phyloP scores from a whole-genome alignment of 225 moss, liverwort and hornwort species.

The Pseudisothecium myosuroides region DNA sequence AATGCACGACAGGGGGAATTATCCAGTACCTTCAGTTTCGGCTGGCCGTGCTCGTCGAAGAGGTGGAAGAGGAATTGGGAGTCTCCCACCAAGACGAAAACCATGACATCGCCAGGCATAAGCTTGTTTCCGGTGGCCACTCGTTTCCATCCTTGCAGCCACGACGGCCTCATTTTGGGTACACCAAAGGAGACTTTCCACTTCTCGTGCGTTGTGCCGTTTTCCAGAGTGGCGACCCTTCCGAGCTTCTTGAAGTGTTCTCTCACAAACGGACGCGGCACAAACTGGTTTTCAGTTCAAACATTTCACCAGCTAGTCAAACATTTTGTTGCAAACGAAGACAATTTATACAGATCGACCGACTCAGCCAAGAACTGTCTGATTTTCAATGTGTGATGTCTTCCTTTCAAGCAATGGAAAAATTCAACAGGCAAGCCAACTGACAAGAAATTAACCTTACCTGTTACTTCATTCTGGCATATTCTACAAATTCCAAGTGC shows the following conservation, averaged over 20 bases:
- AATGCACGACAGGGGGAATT: neutral
- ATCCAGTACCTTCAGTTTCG: neutral
- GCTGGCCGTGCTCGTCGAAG: conserved; percentile 12
- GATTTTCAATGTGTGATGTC: neutral
- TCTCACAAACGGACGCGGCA: conserved; percentile 22
- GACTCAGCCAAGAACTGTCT: neutral
- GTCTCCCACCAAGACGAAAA: conserved; percentile 7
- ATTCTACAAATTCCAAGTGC: neutral
- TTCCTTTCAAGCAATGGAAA: neutral
- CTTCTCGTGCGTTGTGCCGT: neutral
- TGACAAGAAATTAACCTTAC: neutral
- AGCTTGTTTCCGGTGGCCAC: neutral
- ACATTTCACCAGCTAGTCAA: neutral
- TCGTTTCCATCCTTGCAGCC: conserved; percentile 18
- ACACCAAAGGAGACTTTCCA: conserved; percentile 14
- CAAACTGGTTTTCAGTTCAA: neutral
- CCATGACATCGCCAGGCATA: conserved; percentile 4
- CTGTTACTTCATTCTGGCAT: neutral
- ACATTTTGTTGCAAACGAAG: neutral
- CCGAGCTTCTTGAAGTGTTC: conserved; percentile 14
- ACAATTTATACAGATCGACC: neutral
- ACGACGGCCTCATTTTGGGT: neutral
- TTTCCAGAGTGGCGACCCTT: neutral
- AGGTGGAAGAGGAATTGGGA: conserved; percentile 18
- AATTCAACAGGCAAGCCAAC: neutral